Evolutionary conservation across 805 yeast genomes (phyloP), one percentile per base, ranked within the genome.

Genomic region (Candida methanosorbosa): DNA sequence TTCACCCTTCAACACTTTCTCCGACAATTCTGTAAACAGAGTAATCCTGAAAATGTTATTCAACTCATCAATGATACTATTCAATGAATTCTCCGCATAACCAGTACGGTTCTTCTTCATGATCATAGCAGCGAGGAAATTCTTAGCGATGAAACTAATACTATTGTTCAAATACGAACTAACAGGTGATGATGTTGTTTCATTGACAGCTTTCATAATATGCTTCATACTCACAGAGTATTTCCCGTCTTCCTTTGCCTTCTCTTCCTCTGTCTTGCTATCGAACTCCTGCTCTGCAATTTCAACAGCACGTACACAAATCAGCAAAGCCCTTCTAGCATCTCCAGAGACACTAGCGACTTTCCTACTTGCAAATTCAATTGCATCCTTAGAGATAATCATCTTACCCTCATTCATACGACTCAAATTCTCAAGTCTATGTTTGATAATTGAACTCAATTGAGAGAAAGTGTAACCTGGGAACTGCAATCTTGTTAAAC

Each of bases 331-430:
- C 39, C 97, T 66, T 49, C 99, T 68, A 1, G 97, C 98, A 64
- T 92, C 99, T 38, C 99, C 98, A 53, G 94, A 83, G 3, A 92
- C 97, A 59, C 92, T 77, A 5, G 97, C 95, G 29, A 92, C 94
- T 55, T 87, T 88, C 57, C 97, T 71, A 2, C 96, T 76, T 0
- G 96, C 96, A 63, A 82, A 87, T 38, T 81, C 90, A 43, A 88
- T 74, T 0, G 98, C 96, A 50, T 83, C 94, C 16, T 68, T 63
- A 14, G 68, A 64, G 13, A 75, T 64, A 4, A 62, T 52, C 34
- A 75, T 64, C 33, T 70, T 70, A 15, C 64, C 66, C 19, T 59
- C 65, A 31, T 61, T 52, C 41, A 60, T 31, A 28, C 51, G 48
- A 21, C 67, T 69, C 30, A 73, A 45, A 3, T 63, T 60, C 25